phyloP scores from a whole-genome alignment of 2,329 filamentous ascomycete species.

The Myriosclerotinia curreyana region DNA sequence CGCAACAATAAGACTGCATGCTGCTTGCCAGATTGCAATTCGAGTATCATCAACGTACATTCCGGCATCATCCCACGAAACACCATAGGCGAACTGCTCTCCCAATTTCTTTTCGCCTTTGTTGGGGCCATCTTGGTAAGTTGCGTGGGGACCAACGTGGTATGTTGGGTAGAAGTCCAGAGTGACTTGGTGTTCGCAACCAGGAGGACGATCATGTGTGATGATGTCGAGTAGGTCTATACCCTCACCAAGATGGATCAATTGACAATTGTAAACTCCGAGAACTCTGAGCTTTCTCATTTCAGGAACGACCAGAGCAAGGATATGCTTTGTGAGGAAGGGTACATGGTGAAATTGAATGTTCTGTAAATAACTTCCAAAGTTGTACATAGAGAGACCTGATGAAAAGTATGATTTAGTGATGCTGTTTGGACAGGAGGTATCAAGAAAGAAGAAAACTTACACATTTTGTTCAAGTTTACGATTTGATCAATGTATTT shows the following conservation, averaged over 20 bases:
- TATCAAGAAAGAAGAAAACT: conserved; percentile 6
- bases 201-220: conserved; percentile 26
- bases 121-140: conserved; percentile 24
- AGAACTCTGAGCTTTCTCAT: conserved; percentile 33
- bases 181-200: conserved; percentile 29
- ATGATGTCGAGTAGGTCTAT: conserved; percentile 33
- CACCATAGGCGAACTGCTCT: conserved; percentile 29
- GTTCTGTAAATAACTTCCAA: conserved; percentile 28
- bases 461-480: conserved; percentile 30
- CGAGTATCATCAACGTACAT: conserved; percentile 18
- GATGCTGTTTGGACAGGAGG: background rate
- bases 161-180: conserved; percentile 36
- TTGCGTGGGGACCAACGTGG: conserved; percentile 20
- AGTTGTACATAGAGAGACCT: conserved; percentile 31
- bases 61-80: conserved; percentile 35
- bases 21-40: conserved; percentile 33
- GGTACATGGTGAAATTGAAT: conserved; percentile 35
- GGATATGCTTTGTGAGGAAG: conserved; percentile 30
- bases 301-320: conserved; percentile 33
- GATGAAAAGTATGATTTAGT: background rate
- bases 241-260: conserved; percentile 34
- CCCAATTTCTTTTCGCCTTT: conserved; percentile 4
- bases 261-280: conserved; percentile 35
- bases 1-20: conserved; percentile 24
- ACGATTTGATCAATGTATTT: conserved; percentile 25